These are phyloP conservation scores for Trametes maxima DNA, from an alignment of 768 basidiomycete genomes.

Conservation along the genomic window DNA sequence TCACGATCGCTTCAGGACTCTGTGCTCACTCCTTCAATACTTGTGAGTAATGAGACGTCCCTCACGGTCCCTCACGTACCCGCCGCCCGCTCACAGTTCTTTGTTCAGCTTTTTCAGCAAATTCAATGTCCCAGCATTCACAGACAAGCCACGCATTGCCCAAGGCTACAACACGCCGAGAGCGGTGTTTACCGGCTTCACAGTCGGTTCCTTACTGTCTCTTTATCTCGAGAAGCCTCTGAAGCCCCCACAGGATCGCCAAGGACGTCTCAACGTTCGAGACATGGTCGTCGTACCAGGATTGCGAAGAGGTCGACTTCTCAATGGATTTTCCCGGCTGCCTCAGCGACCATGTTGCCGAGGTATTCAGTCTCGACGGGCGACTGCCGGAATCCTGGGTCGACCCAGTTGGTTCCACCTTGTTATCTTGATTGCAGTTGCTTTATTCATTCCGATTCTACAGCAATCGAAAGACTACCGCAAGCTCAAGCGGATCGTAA, in stretches of 20 bases:
- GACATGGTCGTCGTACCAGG: slow-evolving; percentile 51
- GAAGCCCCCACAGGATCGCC: slow-evolving; percentile 10
- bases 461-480: slow-evolving; percentile 22
- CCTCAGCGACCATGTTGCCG: slow-evolving; percentile 38
- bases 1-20: not conserved
- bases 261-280: slow-evolving; percentile 39
- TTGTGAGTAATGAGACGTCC: slow-evolving; percentile 7
- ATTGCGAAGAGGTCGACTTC: slow-evolving; percentile 51
- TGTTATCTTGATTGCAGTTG: not conserved
- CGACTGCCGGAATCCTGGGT: slow-evolving; percentile 47
- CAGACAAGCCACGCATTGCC: not conserved
- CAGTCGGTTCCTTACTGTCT: not conserved
- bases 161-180: not conserved
- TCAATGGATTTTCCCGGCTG: slow-evolving; percentile 44
- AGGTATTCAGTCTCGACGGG: slow-evolving; percentile 42
- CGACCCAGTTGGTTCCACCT: slow-evolving; percentile 36
- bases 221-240: not conserved
- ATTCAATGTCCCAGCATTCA: not conserved
- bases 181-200: not conserved
- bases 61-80: not conserved
- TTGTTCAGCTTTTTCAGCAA: slow-evolving; percentile 3
- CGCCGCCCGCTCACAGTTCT: not conserved
- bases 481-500: slow-evolving; percentile 28
- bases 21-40: slow-evolving; percentile 9
- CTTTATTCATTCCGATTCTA: too few species aligned